phyloP scores from a whole-genome alignment of 495 filamentous ascomycete genomes.

The Hypoxylon perforatum region DNA sequence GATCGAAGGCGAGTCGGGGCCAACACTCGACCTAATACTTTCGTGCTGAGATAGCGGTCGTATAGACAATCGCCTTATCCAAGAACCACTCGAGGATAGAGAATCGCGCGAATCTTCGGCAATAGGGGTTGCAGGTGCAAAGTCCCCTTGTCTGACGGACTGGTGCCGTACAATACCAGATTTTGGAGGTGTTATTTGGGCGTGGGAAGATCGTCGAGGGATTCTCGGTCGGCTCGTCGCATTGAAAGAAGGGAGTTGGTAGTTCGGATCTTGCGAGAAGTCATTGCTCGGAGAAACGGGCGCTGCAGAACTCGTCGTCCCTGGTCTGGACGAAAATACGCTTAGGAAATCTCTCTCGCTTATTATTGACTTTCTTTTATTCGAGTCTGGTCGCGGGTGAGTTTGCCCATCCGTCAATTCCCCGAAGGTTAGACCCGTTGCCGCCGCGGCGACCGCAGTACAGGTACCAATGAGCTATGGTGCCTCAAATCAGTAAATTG shows the following conservation, averaged over 20 bases:
- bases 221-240: conserved; percentile 39
- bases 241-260: conserved; percentile 44
- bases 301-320: conserved; percentile 49
- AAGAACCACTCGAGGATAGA: conserved; percentile 71
- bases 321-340: conserved; percentile 54
- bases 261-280: conserved; percentile 46
- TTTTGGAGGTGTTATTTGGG: conserved; percentile 49
- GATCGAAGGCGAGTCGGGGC: conserved; percentile 74
- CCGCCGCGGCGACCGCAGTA: conserved; percentile 69
- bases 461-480: conserved; percentile 66
- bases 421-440: conserved; percentile 65
- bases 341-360: conserved; percentile 52
- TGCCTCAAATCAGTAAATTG: conserved; percentile 29
- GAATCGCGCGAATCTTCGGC: conserved; percentile 58
- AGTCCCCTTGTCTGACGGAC: conserved; percentile 55
- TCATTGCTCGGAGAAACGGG: conserved; percentile 49
- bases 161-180: conserved; percentile 54
- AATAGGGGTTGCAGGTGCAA: conserved; percentile 43
- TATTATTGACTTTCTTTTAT: conserved; percentile 56
- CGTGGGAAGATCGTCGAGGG: conserved; percentile 49
- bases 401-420: conserved; percentile 49
- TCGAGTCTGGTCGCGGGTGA: conserved; percentile 42
- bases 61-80: conserved; percentile 78
- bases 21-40: conserved; percentile 72
- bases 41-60: conserved; percentile 77